These are phyloP conservation scores for Suillus bovinus DNA, from an alignment of 768 basidiomycete species.

Conservation along the genomic window DNA sequence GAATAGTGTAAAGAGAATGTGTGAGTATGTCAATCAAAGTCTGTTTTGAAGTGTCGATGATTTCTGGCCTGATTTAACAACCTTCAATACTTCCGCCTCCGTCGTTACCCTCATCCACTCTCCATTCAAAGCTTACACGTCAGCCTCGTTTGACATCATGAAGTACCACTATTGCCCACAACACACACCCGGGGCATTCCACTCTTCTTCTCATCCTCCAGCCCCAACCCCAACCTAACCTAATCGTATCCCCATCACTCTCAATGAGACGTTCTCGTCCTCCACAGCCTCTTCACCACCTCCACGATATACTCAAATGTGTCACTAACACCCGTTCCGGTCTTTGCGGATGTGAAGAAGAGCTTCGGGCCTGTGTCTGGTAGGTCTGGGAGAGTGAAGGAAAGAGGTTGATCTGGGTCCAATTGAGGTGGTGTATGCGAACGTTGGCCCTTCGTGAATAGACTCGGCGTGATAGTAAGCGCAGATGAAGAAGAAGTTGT, in stretches of 20 bases:
- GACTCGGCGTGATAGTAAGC: slow-evolving; percentile 60
- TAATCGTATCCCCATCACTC: slow-evolving; percentile 37
- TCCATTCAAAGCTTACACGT: too few species aligned
- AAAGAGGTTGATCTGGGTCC: neutral
- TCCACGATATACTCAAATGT: slow-evolving; percentile 78
- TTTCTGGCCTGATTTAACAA: too few species aligned
- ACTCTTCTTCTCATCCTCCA: slow-evolving; percentile 16
- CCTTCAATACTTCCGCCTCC: too few species aligned
- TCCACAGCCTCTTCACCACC: slow-evolving; percentile 58
- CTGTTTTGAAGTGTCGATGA: too few species aligned
- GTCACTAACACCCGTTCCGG: slow-evolving; percentile 66
- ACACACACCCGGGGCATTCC: slow-evolving; percentile 16
- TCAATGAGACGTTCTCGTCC: slow-evolving; percentile 40
- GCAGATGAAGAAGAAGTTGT: slow-evolving; percentile 48
- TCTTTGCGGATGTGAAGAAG: slow-evolving; percentile 79
- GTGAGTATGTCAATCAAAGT: too few species aligned
- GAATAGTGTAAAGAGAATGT: too few species aligned
- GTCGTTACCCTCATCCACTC: too few species aligned
- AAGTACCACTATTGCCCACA: slow-evolving; percentile 17
- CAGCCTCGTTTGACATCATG: too few species aligned
- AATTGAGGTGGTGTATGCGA: slow-evolving; percentile 14
- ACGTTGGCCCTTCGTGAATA: slow-evolving; percentile 44
- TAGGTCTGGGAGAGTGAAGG: slow-evolving; percentile 9
- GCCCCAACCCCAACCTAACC: slow-evolving; percentile 39
- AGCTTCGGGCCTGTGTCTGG: slow-evolving; percentile 60